Evolutionary conservation across 306 rosid species (phyloP).

Genomic region (Crotalaria pallida): DNA sequence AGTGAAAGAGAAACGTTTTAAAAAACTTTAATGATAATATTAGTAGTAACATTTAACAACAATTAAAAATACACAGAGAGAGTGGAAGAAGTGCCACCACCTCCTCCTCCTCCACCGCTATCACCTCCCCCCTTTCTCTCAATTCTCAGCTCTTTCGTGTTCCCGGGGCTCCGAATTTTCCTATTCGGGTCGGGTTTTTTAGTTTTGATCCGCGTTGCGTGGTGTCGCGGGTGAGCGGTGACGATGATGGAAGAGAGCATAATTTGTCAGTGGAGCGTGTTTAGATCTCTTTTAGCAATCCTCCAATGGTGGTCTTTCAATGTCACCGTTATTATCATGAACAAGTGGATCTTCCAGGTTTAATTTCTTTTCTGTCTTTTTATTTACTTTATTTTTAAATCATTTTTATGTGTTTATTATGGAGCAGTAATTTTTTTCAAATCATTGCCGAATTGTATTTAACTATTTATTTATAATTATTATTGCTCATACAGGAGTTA

Average conservation of each 20-base stretch:
- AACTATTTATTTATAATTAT: not conserved
- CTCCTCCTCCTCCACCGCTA: not conserved
- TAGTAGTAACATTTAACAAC: too few species aligned
- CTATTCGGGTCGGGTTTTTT: slow-evolving; percentile 1
- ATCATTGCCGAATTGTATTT: not conserved
- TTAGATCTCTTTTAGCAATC: slow-evolving; percentile 86
- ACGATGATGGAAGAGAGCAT: slow-evolving; percentile 73
- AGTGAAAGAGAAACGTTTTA: not conserved
- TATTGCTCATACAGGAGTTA: not conserved
- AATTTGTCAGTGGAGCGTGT: slow-evolving; percentile 59
- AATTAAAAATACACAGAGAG: not conserved
- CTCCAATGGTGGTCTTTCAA: slow-evolving; percentile 97
- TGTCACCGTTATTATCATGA: slow-evolving; percentile 84
- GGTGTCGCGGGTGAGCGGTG: not conserved
- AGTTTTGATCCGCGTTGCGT: not conserved
- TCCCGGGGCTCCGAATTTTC: not conserved
- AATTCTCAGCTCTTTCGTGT: not conserved
- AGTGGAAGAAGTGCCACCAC: not conserved
- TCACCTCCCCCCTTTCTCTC: too few species aligned
- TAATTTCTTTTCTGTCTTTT: not conserved
- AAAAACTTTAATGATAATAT: too few species aligned
- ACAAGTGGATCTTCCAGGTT: slow-evolving; percentile 99
- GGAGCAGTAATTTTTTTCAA: not conserved
- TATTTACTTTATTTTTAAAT: not conserved
- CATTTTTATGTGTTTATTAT: not conserved